These are phyloP conservation scores for Ophiostoma sp. DNA, from an alignment of 2,329 filamentous ascomycete species.

Conservation along the genomic window DNA sequence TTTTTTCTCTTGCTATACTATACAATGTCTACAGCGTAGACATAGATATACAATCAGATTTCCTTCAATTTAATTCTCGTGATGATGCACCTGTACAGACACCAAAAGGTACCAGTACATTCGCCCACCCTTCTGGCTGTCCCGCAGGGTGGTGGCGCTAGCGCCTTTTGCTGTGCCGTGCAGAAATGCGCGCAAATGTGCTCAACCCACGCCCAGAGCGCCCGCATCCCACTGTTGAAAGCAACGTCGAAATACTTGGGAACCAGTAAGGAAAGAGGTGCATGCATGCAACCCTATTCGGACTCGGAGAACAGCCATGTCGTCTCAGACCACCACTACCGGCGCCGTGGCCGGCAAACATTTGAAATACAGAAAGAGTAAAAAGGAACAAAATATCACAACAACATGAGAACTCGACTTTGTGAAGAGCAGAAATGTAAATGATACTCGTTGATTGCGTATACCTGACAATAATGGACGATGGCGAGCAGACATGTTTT, in stretches of 20 bases:
- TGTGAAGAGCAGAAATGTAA: neutral
- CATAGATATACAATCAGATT: neutral
- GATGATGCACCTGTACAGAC: neutral
- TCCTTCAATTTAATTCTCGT: neutral
- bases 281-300: neutral
- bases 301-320: neutral
- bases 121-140: neutral
- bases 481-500: too few species aligned
- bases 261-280: too few species aligned
- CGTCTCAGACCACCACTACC: neutral
- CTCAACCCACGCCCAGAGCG: conserved; percentile 21
- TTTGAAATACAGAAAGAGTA: too few species aligned
- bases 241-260: neutral
- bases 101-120: conserved; percentile 2
- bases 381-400: neutral
- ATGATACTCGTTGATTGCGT: too few species aligned
- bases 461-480: too few species aligned
- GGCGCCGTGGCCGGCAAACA: neutral
- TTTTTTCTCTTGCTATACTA: neutral
- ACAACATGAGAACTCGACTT: neutral
- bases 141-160: conserved; percentile 23
- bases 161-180: conserved; percentile 13
- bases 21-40: neutral
- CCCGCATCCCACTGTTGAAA: neutral
- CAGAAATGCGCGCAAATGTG: conserved; percentile 32